Conservation (phyloP, 1,284 basidiomycete species). For the Leccinum pachyderme region DNA sequence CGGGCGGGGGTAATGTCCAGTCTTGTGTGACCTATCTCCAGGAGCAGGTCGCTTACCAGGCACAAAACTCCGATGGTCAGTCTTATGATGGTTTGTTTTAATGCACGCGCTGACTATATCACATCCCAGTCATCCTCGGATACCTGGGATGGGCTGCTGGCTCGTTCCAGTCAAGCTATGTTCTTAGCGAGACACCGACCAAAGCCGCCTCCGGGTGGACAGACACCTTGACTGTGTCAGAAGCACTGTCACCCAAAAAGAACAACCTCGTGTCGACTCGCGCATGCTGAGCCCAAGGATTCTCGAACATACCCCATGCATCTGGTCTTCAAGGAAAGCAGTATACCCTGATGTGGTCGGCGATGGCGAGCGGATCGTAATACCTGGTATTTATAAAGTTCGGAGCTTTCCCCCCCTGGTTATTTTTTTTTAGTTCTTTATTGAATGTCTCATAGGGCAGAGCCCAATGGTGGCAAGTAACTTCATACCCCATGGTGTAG, state of each 20-base stretch:
- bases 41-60: slow-evolving; percentile 51
- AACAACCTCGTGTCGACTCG: slow-evolving; percentile 15
- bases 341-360: neutral
- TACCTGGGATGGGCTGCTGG: slow-evolving; percentile 48
- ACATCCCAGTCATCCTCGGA: slow-evolving; percentile 37
- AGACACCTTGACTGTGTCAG: slow-evolving; percentile 40
- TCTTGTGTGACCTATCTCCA: slow-evolving; percentile 47
- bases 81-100: neutral
- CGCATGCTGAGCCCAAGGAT: slow-evolving; percentile 1
- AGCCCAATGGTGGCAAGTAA: neutral
- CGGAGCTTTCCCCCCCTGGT: neutral
- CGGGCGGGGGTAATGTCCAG: slow-evolving; percentile 55
- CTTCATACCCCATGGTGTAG: neutral
- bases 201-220: slow-evolving; percentile 39
- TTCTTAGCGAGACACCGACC: slow-evolving; percentile 41
- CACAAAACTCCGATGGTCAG: slow-evolving; percentile 49
- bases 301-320: neutral
- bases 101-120: neutral
- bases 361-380: neutral
- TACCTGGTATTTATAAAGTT: neutral
- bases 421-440: neutral
- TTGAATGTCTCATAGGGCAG: neutral
- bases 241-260: slow-evolving; percentile 40
- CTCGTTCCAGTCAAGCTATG: slow-evolving; percentile 34
- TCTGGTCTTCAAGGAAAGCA: neutral